phyloP scores from a whole-genome alignment of 164 flowering plant species.

The Paratinospora sagittata region DNA sequence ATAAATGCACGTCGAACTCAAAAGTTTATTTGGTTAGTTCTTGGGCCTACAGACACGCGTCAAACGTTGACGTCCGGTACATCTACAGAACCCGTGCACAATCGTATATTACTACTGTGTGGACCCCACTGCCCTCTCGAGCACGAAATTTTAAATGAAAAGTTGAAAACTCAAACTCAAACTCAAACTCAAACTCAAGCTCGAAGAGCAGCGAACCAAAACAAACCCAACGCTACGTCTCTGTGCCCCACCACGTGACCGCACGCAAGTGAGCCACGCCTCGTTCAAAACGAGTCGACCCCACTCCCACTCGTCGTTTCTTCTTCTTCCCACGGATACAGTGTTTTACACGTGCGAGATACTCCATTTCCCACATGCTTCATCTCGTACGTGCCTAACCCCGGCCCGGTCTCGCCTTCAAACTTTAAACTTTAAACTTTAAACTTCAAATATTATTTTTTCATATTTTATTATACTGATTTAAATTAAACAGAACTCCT shows the following conservation, averaged over 20 bases:
- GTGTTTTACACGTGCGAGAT: not conserved
- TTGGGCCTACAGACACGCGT: no score
- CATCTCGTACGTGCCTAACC: not conserved
- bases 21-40: no score
- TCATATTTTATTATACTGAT: not conserved
- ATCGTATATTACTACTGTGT: not conserved
- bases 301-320: not conserved
- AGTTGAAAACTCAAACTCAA: no score
- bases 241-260: not conserved
- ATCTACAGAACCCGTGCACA: not conserved
- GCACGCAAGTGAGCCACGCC: not conserved
- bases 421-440: not conserved
- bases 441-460: not conserved
- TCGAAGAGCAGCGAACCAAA: not conserved
- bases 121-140: no score
- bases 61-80: not conserved
- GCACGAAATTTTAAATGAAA: not conserved
- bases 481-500: not conserved
- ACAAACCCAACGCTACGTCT: not conserved
- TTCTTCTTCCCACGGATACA: not conserved
- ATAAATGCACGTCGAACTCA: no score
- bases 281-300: not conserved
- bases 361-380: not conserved
- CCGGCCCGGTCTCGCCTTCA: not conserved
- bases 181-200: no score